A percentile compares a stretch with the other conserved stretches of the same genome.
Conservation (phyloP, 495 filamentous ascomycete species). For the Chaetomidium leptoderma region DNA sequence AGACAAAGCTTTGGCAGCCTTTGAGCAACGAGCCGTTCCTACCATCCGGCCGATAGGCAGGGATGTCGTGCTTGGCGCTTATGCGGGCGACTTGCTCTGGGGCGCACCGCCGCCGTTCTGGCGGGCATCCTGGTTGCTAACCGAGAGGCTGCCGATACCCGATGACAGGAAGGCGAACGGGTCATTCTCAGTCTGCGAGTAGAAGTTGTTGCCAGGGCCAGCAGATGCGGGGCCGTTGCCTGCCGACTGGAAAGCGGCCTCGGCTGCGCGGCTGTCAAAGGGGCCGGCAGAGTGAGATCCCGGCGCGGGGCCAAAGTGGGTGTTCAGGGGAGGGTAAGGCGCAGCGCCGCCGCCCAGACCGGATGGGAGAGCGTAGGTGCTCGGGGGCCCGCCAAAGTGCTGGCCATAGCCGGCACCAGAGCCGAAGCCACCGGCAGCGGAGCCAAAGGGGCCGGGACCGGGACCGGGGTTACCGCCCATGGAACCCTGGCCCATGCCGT, state of each 20-base stretch:
- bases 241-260: slow-evolving; percentile 85
- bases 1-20: slow-evolving; percentile 18
- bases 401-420: slow-evolving; percentile 76
- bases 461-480: slow-evolving; percentile 82
- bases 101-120: slow-evolving; percentile 67
- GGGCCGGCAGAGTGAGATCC: slow-evolving; percentile 78
- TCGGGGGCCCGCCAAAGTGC: slow-evolving; percentile 82
- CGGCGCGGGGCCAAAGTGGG: slow-evolving; percentile 65
- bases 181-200: slow-evolving; percentile 59
- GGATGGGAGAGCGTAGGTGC: slow-evolving; percentile 87
- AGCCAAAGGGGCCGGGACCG: slow-evolving; percentile 65
- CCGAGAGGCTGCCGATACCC: slow-evolving; percentile 73
- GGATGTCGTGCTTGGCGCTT: slow-evolving; percentile 20
- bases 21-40: slow-evolving; percentile 17
- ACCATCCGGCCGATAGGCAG: slow-evolving; percentile 9
- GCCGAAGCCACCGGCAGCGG: slow-evolving; percentile 62
- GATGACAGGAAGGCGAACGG: slow-evolving; percentile 87
- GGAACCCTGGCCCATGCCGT: slow-evolving; percentile 70
- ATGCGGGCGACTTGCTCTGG: slow-evolving; percentile 62
- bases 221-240: slow-evolving; percentile 65
- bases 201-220: slow-evolving; percentile 61
- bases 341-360: slow-evolving; percentile 74
- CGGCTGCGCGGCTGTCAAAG: slow-evolving; percentile 88
- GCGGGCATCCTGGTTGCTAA: slow-evolving; percentile 76
- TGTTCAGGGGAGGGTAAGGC: slow-evolving; percentile 80